Evolutionary conservation across 768 basidiomycete species (phyloP).

Genomic region (Calvatia gigantea): DNA sequence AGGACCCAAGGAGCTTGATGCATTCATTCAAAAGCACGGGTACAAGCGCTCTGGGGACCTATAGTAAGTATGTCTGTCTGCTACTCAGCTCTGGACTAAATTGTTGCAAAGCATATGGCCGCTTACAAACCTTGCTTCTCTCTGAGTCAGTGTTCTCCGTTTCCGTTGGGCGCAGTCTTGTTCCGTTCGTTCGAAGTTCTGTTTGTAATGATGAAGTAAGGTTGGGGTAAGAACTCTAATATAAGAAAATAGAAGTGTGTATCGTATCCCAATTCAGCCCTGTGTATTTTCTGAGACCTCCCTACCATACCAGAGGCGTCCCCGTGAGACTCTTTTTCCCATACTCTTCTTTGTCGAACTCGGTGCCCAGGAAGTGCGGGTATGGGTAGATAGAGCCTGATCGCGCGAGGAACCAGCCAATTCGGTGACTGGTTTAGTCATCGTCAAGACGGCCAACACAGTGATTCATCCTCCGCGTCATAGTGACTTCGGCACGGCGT

Average conservation of each 20-base stretch:
- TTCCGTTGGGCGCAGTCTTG: not conserved
- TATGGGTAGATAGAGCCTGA: not conserved
- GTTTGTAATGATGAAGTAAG: not conserved
- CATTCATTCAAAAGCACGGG: slow-evolving; percentile 72
- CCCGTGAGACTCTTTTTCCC: not conserved
- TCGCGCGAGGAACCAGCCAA: not conserved
- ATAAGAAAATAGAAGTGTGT: not conserved
- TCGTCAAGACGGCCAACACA: not conserved
- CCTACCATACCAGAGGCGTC: not conserved
- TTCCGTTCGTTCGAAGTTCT: not conserved
- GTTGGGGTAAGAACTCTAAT: not conserved
- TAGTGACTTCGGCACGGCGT: not conserved
- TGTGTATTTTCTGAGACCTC: not conserved
- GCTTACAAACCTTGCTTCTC: slow-evolving; percentile 57
- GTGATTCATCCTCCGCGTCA: not conserved
- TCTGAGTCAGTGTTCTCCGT: slow-evolving; percentile 30
- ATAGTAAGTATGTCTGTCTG: slow-evolving; percentile 58
- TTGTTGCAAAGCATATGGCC: slow-evolving; percentile 62
- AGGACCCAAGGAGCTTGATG: slow-evolving; percentile 83
- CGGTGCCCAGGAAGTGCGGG: not conserved
- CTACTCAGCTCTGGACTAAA: slow-evolving; percentile 5
- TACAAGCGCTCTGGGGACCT: slow-evolving; percentile 63
- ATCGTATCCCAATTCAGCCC: not conserved
- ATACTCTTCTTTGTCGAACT: not conserved
- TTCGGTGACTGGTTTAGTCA: not conserved